Percentiles rank a stretch among this genome's conserved stretches.
Evolutionary conservation across 306 rosid species (phyloP).

Genomic region (Chamaecrista fasciculata): DNA sequence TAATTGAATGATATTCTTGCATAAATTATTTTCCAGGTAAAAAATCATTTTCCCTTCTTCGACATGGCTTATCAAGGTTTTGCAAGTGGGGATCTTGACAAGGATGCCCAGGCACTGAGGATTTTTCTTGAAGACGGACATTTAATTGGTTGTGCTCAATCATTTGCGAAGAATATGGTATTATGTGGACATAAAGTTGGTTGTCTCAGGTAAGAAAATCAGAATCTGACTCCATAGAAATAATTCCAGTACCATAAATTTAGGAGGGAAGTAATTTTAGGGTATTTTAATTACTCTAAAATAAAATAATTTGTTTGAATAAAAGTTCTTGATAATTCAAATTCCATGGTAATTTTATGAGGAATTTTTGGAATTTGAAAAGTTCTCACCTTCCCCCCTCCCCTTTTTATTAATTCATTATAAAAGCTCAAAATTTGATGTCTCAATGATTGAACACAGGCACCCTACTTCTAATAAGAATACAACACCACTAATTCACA

Average conservation of each 20-base stretch:
- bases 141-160: slow-evolving; percentile 67
- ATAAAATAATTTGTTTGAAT: too few relatives aligned
- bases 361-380: too few relatives aligned
- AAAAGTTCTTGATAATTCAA: too few relatives aligned
- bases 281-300: too few relatives aligned
- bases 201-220: slow-evolving; percentile 66
- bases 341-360: too few relatives aligned
- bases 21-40: slow-evolving; percentile 50
- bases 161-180: slow-evolving; percentile 86
- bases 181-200: slow-evolving; percentile 84
- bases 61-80: slow-evolving; percentile 97
- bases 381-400: too few relatives aligned
- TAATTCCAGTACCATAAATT: neutral
- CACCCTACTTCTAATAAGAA: too few relatives aligned
- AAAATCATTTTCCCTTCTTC: slow-evolving; percentile 78
- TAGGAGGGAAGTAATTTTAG: too few relatives aligned
- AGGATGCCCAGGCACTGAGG: slow-evolving; percentile 66
- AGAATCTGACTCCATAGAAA: neutral
- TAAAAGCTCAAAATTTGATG: too few relatives aligned
- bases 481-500: too few relatives aligned
- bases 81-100: slow-evolving; percentile 83
- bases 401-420: too few relatives aligned
- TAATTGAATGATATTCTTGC: neutral
- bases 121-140: slow-evolving; percentile 82
- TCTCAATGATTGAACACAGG: too few relatives aligned